A percentile compares a stretch with the other conserved stretches of the same genome.
These are phyloP conservation scores for Curvularia verruculosa DNA, from an alignment of 2,329 filamentous ascomycete genomes.

Conservation along the genomic window DNA sequence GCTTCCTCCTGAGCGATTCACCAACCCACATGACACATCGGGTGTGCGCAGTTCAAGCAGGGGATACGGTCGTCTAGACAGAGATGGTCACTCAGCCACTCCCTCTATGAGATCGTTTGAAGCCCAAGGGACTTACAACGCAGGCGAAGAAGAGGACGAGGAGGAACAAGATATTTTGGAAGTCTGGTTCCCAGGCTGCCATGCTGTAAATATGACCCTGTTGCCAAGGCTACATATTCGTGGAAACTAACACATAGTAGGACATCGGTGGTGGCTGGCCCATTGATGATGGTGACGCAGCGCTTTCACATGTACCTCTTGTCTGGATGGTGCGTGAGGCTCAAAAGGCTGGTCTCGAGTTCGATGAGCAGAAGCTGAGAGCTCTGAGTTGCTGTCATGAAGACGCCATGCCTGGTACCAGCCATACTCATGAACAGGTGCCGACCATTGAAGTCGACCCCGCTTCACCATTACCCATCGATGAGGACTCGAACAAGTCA, in stretches of 20 bases:
- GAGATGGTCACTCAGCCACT: constrained; percentile 18
- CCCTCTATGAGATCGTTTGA: constrained; percentile 44
- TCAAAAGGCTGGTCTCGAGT: constrained; percentile 68
- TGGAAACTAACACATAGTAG: constrained; percentile 24
- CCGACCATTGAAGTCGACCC: constrained; percentile 45
- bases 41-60: constrained; percentile 44
- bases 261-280: constrained; percentile 81
- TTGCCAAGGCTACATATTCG: neutral
- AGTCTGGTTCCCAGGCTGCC: constrained; percentile 79
- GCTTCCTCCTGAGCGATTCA: constrained; percentile 38
- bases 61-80: constrained; percentile 28
- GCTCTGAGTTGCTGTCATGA: constrained; percentile 68
- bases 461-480: constrained; percentile 26
- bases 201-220: constrained; percentile 56
- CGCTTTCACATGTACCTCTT: constrained; percentile 70
- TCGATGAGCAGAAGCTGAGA: constrained; percentile 71
- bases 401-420: constrained; percentile 21
- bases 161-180: constrained; percentile 76
- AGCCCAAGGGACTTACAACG: constrained; percentile 28
- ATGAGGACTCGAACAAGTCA: neutral
- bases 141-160: constrained; percentile 51
- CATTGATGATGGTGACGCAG: constrained; percentile 60
- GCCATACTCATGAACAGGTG: constrained; percentile 19
- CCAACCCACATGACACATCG: constrained; percentile 43
- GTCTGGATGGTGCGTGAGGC: constrained; percentile 74